Conservation (phyloP, 2,329 filamentous ascomycete species). For the Cladosporium halotolerans region DNA sequence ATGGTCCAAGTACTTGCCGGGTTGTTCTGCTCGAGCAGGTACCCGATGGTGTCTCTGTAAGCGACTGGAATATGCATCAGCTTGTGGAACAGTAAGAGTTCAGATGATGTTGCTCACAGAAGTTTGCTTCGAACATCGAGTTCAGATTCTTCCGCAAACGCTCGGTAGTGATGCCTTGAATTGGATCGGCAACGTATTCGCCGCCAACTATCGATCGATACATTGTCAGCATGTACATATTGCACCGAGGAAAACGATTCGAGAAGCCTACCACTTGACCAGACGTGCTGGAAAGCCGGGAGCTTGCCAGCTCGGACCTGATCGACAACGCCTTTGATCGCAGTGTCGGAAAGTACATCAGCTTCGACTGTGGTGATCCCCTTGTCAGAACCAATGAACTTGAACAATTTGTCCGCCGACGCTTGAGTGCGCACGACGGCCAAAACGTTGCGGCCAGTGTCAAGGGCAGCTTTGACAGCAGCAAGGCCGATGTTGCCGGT, state of each 20-base stretch:
- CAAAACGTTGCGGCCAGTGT: slow-evolving; percentile 28
- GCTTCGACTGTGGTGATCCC: slow-evolving; percentile 31
- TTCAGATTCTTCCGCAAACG: slow-evolving; percentile 21
- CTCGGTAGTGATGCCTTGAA: slow-evolving; percentile 20
- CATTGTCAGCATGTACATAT: slow-evolving; percentile 17
- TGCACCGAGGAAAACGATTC: slow-evolving; percentile 15
- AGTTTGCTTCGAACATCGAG: slow-evolving; percentile 27
- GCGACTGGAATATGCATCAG: slow-evolving; percentile 8
- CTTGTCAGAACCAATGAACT: slow-evolving; percentile 24
- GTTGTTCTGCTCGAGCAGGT: slow-evolving; percentile 28
- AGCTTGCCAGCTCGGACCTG: slow-evolving; percentile 30
- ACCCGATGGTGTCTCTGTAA: slow-evolving; percentile 25
- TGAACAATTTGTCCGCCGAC: slow-evolving; percentile 31
- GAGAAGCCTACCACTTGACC: neutral
- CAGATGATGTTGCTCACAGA: slow-evolving; percentile 20
- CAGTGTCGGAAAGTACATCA: slow-evolving; percentile 28
- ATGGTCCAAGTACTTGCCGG: slow-evolving; percentile 30
- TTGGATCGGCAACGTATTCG: slow-evolving; percentile 17
- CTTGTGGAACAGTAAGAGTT: neutral
- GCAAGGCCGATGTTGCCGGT: slow-evolving; percentile 37
- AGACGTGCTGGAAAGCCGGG: slow-evolving; percentile 37
- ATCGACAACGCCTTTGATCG: slow-evolving; percentile 32
- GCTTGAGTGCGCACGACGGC: slow-evolving; percentile 34
- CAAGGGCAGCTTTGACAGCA: slow-evolving; percentile 28
- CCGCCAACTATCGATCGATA: slow-evolving; percentile 22